Percentiles rank a stretch among this genome's conserved stretches.
Evolutionary conservation across 192 early-diverging fungal species (phyloP).

Genomic region (Backusella parvicylindrica): DNA sequence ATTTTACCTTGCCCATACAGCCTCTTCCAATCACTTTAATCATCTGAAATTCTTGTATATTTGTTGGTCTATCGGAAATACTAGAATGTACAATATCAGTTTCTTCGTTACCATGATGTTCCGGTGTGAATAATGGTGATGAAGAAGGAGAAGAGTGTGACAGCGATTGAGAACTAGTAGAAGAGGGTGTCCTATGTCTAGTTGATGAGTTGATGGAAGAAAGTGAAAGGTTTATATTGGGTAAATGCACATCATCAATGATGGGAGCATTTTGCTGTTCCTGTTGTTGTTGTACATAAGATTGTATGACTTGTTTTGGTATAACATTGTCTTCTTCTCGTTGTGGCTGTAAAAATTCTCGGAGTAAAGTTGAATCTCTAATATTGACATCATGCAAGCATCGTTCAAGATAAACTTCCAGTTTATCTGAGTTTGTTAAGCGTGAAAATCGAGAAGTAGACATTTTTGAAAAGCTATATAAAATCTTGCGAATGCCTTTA

Average conservation of each 20-base stretch:
- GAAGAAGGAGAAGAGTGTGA: background rate
- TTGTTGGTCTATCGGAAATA: slow-evolving; percentile 8
- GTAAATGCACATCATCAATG: background rate
- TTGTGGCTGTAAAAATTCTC: slow-evolving; percentile 43
- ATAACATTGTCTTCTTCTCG: slow-evolving; percentile 41
- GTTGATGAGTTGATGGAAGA: background rate
- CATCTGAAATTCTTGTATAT: slow-evolving; percentile 47
- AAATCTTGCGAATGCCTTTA: background rate
- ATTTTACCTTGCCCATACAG: slow-evolving; percentile 52
- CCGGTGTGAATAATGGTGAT: background rate
- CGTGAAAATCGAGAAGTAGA: background rate
- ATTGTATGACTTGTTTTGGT: slow-evolving; percentile 7
- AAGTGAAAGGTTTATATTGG: background rate
- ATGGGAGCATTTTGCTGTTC: background rate
- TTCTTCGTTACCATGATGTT: background rate
- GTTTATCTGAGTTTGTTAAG: slow-evolving; percentile 12
- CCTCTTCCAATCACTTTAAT: slow-evolving; percentile 53
- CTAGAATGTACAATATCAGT: background rate
- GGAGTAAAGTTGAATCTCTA: slow-evolving; percentile 30
- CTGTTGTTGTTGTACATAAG: background rate
- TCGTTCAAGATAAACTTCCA: background rate
- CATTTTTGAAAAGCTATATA: slow-evolving; percentile 12
- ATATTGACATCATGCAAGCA: slow-evolving; percentile 8
- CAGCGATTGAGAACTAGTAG: background rate
- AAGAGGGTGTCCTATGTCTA: background rate